Evolutionary conservation across 179 eudicot species (phyloP).

Genomic region (Corrigiola litoralis): DNA sequence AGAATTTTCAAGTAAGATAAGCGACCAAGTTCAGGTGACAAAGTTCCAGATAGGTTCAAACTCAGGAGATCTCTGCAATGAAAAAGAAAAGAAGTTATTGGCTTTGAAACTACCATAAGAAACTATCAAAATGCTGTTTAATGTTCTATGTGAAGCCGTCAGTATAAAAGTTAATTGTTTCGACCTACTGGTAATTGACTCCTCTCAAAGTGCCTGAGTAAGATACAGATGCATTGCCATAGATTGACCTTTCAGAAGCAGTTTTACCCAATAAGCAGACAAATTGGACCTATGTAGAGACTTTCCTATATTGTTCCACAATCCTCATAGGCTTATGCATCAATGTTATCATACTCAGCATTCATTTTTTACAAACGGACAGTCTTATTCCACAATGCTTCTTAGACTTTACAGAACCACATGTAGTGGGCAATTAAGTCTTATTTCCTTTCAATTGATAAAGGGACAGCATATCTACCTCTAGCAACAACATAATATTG

Average conservation of each 20-base stretch:
- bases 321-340: too few relatives aligned
- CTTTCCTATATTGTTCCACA: not conserved
- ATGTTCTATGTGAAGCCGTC: not conserved
- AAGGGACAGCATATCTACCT: too few relatives aligned
- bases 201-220: not conserved
- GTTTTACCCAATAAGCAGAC: not conserved
- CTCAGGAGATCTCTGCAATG: constrained; percentile 56
- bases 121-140: not conserved
- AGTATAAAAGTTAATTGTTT: not conserved
- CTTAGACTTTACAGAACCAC: too few relatives aligned
- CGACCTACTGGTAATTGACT: not conserved
- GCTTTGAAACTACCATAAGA: not conserved
- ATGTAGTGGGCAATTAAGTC: too few relatives aligned
- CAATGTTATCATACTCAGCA: too few relatives aligned
- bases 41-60: constrained; percentile 63
- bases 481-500: too few relatives aligned
- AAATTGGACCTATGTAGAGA: not conserved
- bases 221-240: not conserved
- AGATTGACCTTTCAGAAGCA: not conserved
- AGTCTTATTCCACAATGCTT: too few relatives aligned
- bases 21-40: constrained; percentile 69
- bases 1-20: constrained; percentile 59
- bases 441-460: too few relatives aligned
- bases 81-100: constrained; percentile 1
- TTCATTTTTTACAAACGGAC: too few relatives aligned